phyloP scores from a whole-genome alignment of 352 stramenopile species.

The Pythium volutum region DNA sequence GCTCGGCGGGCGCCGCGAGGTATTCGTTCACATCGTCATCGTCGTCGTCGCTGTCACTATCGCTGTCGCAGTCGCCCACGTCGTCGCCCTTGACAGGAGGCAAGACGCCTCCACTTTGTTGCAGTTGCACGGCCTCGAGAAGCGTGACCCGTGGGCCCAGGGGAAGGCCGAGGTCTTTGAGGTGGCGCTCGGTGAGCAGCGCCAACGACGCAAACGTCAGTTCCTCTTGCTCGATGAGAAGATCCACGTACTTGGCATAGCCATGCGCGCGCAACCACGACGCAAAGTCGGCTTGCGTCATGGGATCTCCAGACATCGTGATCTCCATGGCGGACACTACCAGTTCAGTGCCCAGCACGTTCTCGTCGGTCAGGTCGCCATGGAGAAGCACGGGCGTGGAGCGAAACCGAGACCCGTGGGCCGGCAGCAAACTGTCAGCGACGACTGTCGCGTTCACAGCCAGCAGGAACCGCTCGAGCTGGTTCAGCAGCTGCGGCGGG shows the following conservation, averaged over 20 bases:
- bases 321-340: background rate
- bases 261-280: conserved; percentile 40
- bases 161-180: conserved; percentile 59
- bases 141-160: conserved; percentile 59
- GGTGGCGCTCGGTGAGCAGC: conserved; percentile 41
- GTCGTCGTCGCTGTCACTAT: conserved; percentile 44
- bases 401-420: conserved; percentile 10
- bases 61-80: too few relatives aligned
- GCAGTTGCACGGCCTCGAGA: conserved; percentile 29
- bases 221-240: conserved; percentile 60
- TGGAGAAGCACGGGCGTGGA: conserved; percentile 63
- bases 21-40: conserved; percentile 36
- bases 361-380: conserved; percentile 84
- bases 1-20: conserved; percentile 3
- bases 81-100: conserved; percentile 18
- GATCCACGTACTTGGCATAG: conserved; percentile 47
- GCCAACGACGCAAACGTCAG: conserved; percentile 46
- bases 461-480: conserved; percentile 62
- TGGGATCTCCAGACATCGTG: background rate
- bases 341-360: conserved; percentile 51
- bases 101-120: background rate
- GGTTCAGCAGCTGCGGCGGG: conserved; percentile 53
- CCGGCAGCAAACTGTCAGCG: conserved; percentile 38
- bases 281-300: conserved; percentile 18
- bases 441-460: conserved; percentile 28